Conservation (phyloP, 495 filamentous ascomycete species). For the Neurospora sp. region DNA sequence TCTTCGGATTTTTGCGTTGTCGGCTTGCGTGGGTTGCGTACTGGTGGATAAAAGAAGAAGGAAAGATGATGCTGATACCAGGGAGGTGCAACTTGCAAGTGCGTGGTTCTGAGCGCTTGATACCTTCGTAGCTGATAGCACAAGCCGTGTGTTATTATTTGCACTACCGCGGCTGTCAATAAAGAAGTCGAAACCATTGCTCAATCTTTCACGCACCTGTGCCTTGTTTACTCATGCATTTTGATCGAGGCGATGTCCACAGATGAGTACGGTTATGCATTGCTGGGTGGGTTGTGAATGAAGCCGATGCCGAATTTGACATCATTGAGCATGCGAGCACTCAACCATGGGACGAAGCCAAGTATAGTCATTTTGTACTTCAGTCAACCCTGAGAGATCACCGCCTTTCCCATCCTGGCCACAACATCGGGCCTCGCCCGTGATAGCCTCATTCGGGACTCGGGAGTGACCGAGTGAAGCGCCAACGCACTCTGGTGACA, state of each 20-base stretch:
- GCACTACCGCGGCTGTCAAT: not conserved
- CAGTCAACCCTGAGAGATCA: not conserved
- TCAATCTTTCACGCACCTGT: not conserved
- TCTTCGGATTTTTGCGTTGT: not conserved
- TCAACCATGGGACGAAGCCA: not conserved
- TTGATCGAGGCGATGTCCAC: not conserved
- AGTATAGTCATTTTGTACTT: not conserved
- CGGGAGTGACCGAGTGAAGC: not conserved
- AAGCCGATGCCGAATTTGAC: not conserved
- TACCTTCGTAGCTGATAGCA: not conserved
- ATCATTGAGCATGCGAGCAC: not conserved
- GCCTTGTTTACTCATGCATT: not conserved
- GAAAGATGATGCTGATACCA: not conserved
- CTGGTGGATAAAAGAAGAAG: not conserved
- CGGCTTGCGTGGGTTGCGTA: not conserved
- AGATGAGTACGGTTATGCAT: not conserved
- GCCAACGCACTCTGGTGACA: not conserved
- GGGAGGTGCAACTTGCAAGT: not conserved
- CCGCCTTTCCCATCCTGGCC: not conserved
- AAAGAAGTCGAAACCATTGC: not conserved
- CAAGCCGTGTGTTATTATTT: not conserved
- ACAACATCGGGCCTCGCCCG: not conserved
- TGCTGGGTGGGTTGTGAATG: not conserved
- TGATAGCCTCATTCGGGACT: not conserved
- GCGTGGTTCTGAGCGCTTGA: not conserved